Conservation (phyloP, 2,329 filamentous ascomycete genomes). For the Zasmidium cellare region DNA sequence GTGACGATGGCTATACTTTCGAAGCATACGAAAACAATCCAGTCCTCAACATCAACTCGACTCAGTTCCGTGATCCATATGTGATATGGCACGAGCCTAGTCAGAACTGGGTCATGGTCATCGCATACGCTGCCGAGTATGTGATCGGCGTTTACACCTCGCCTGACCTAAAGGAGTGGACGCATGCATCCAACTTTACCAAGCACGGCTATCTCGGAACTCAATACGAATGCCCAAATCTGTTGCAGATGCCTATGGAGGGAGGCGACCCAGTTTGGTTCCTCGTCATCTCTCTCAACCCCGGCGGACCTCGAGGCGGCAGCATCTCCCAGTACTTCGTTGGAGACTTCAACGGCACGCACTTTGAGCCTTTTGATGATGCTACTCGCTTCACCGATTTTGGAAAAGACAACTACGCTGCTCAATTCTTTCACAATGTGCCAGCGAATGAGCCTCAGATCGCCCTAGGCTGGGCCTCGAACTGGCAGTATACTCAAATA, state of each 20-base stretch:
- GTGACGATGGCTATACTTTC: conserved; percentile 63
- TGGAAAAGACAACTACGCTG: conserved; percentile 55
- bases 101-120: conserved; percentile 58
- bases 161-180: conserved; percentile 60
- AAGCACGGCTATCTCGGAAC: conserved; percentile 53
- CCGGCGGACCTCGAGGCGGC: conserved; percentile 58
- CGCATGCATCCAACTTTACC: conserved; percentile 59
- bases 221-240: conserved; percentile 65
- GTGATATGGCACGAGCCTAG: conserved; percentile 57
- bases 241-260: conserved; percentile 56
- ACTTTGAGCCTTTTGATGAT: conserved; percentile 52
- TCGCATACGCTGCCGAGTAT: conserved; percentile 57
- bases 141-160: conserved; percentile 63
- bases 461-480: conserved; percentile 58
- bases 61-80: conserved; percentile 66
- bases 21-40: conserved; percentile 61
- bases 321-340: conserved; percentile 58
- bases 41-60: conserved; percentile 56
- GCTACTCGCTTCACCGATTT: conserved; percentile 34
- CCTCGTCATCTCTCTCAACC: conserved; percentile 57
- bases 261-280: conserved; percentile 45
- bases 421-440: conserved; percentile 56
- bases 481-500: conserved; percentile 57
- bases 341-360: conserved; percentile 64
- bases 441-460: conserved; percentile 44